A percentile compares a stretch with the other conserved stretches of the same genome.
These are phyloP conservation scores for Goffeauzyma gilvescens DNA, from an alignment of 768 basidiomycete species.

Conservation along the genomic window DNA sequence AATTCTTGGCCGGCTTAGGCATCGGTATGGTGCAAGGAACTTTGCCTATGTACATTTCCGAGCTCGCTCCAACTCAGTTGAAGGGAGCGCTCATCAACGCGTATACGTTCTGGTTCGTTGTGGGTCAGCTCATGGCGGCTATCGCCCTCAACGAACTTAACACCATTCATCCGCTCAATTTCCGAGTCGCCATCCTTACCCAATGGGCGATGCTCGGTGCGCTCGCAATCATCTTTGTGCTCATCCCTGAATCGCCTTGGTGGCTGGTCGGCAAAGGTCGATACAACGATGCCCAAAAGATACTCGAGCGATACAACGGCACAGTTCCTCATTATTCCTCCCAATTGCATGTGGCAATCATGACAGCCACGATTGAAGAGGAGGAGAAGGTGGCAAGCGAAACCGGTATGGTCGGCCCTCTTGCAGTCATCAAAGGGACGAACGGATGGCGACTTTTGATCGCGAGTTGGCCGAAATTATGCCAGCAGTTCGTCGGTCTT, in stretches of 20 bases:
- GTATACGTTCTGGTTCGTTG: slow-evolving; percentile 1
- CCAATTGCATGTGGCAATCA: slow-evolving; percentile 19
- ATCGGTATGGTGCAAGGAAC: slow-evolving; percentile 18
- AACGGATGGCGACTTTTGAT: slow-evolving; percentile 18
- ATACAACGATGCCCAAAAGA: slow-evolving; percentile 13
- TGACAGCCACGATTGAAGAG: slow-evolving; percentile 14
- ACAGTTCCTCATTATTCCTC: slow-evolving; percentile 19
- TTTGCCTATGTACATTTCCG: neutral
- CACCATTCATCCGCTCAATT: slow-evolving; percentile 13
- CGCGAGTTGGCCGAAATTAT: slow-evolving; percentile 16
- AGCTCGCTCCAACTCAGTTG: slow-evolving; percentile 1
- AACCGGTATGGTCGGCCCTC: neutral
- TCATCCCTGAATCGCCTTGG: slow-evolving; percentile 15
- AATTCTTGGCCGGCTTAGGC: slow-evolving; percentile 17
- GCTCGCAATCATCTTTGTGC: slow-evolving; percentile 10
- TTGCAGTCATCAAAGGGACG: slow-evolving; percentile 13
- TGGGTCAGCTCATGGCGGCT: slow-evolving; percentile 18
- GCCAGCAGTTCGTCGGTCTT: slow-evolving; percentile 18
- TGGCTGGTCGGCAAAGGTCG: neutral
- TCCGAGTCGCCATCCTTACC: slow-evolving; percentile 15
- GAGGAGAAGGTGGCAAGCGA: slow-evolving; percentile 5
- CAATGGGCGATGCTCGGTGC: slow-evolving; percentile 17
- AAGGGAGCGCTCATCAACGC: neutral
- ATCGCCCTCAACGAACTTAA: slow-evolving; percentile 14
- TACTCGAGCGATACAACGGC: slow-evolving; percentile 15